Evolutionary conservation across 345 rosid species (phyloP).

Genomic region (Populus deltoides): DNA sequence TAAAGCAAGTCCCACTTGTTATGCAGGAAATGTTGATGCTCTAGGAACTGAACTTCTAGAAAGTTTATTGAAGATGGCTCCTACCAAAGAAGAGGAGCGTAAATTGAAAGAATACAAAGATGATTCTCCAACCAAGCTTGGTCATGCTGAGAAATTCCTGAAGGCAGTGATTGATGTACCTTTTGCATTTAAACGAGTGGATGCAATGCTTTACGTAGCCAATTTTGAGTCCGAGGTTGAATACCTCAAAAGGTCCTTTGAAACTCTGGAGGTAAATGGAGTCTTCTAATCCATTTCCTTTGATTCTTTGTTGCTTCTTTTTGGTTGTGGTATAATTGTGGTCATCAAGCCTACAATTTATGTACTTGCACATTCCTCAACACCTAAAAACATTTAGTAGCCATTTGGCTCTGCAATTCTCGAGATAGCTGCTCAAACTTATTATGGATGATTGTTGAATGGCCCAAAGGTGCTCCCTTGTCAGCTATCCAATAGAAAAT

Average conservation of each 20-base stretch:
- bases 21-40: constrained; percentile 79
- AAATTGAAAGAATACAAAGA: constrained; percentile 72
- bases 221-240: constrained; percentile 91
- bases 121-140: constrained; percentile 73
- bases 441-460: background rate
- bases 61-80: constrained; percentile 89
- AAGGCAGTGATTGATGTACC: constrained; percentile 88
- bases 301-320: background rate
- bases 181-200: constrained; percentile 84
- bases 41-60: constrained; percentile 97
- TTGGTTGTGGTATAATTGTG: background rate
- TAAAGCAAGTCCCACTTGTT: constrained; percentile 16
- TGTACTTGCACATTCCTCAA: background rate
- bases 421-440: background rate
- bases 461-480: background rate
- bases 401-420: background rate
- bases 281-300: background rate
- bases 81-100: constrained; percentile 89
- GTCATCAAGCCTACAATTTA: too few species aligned
- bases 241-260: constrained; percentile 71
- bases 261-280: constrained; percentile 78
- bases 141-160: constrained; percentile 88
- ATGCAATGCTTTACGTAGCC: constrained; percentile 80
- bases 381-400: background rate
- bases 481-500: background rate